A percentile compares a stretch with the other conserved stretches of the same genome.
phyloP scores from a whole-genome alignment of 305 asterid species.

The Andrographis paniculata region DNA sequence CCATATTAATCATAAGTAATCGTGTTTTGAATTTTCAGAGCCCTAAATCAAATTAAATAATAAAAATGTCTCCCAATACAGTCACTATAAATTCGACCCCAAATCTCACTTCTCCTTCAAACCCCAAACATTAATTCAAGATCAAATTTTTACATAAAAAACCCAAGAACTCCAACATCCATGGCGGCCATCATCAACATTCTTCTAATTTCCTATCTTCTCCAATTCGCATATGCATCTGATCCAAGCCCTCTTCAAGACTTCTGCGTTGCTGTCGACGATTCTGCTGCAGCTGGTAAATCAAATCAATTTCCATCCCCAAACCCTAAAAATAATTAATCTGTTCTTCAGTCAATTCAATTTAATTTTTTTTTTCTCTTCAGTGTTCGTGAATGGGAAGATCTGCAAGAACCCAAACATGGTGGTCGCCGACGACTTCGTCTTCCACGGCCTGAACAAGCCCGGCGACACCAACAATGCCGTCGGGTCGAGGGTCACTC shows the following conservation, averaged over 20 bases:
- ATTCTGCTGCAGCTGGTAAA: neutral
- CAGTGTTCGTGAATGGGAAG: conserved; percentile 11
- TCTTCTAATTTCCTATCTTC: neutral
- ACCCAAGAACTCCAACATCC: no score
- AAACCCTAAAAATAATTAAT: neutral
- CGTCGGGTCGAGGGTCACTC: conserved; percentile 9
- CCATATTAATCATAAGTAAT: no score
- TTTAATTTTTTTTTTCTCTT: neutral
- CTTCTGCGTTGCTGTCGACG: conserved; percentile 4
- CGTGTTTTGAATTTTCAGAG: no score
- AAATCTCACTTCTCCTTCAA: no score
- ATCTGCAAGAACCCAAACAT: conserved; percentile 16
- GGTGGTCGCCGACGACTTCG: conserved; percentile 19
- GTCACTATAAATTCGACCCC: no score
- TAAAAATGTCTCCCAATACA: no score
- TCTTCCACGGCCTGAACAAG: conserved; percentile 15
- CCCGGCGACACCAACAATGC: conserved; percentile 16
- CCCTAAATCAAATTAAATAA: no score
- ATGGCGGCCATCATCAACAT: neutral
- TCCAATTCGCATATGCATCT: neutral
- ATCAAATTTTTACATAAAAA: no score
- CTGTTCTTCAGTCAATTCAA: neutral
- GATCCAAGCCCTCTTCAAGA: conserved; percentile 11
- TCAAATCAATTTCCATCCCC: neutral
- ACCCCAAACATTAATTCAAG: no score